Percentiles rank a stretch among this genome's conserved stretches.
These are phyloP conservation scores for Globisporangium cylindrosporum DNA, from an alignment of 352 stramenopile genomes.

Conservation along the genomic window DNA sequence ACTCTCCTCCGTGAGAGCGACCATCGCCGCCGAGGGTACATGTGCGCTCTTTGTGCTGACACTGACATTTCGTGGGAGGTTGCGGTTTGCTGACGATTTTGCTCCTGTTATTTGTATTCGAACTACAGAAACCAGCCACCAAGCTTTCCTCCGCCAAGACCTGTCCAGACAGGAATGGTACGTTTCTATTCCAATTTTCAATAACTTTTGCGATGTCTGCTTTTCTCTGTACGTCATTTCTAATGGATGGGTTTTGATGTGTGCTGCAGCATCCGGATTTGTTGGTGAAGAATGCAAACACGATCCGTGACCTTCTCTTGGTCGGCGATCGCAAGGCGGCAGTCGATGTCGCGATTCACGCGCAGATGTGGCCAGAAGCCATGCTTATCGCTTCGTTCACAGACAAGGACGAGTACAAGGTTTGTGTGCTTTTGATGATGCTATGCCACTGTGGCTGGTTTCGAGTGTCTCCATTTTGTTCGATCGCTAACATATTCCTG, in stretches of 20 bases:
- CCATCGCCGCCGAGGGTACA: slow-evolving; percentile 51
- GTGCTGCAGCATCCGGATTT: slow-evolving; percentile 50
- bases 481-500: neutral
- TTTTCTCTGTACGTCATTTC: neutral
- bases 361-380: slow-evolving; percentile 85
- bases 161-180: slow-evolving; percentile 38
- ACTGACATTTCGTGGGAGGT: neutral
- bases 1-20: slow-evolving; percentile 67
- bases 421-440: neutral
- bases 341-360: slow-evolving; percentile 69
- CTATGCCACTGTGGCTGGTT: neutral
- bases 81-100: neutral
- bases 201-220: neutral
- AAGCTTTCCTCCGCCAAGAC: slow-evolving; percentile 47
- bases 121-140: slow-evolving; percentile 30
- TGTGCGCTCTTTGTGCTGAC: neutral
- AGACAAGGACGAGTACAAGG: slow-evolving; percentile 84
- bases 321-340: slow-evolving; percentile 74
- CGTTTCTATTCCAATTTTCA: neutral
- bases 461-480: neutral
- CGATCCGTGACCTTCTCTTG: slow-evolving; percentile 70
- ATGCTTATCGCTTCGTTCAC: slow-evolving; percentile 87
- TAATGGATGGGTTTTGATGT: neutral
- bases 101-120: neutral
- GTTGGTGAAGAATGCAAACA: slow-evolving; percentile 39